Base-by-base conservation (phyloP, 371 early-diverging fungal genomes). In the Mucor sp. region DNA sequence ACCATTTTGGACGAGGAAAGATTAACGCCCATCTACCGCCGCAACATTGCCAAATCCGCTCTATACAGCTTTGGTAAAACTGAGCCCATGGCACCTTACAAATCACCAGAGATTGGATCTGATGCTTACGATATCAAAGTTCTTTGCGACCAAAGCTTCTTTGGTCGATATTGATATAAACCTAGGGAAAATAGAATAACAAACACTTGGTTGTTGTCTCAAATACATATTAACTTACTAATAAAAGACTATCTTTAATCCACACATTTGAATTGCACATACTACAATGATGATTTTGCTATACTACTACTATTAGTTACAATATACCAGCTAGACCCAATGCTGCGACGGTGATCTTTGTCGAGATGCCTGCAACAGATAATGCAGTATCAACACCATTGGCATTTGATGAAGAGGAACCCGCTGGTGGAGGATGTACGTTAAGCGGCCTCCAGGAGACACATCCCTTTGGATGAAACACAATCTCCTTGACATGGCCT, bases 91-190 rank as follows among this genome's bases (percentile, higher is more conserved):
- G 12, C 3, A 2, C 56, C 23, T 19, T 64, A 64, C 21, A 41
- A 28, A 19, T 64, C 65, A 2, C 59, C 65, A 33, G 33, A 58
- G 9, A 25, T 58, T 19, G 59, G 65, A 3, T 47, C 59, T 6
- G 65, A 30, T 27, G 65, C 59, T 33, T 58, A 58, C 17, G 35
- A 58, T 35, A 58, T 65, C 12, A 58, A 58, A 58, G 2, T 48
- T 4, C 65, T 65, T 48, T 65, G 65, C 25, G 59, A 65, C 12
- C 58, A 65, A 65, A 65, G 65, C 35, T 65, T 65, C 15, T 65
- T 65, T 37, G 65, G 65, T 4, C 55, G 37, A 37, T 56, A 56
- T 30, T 56, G 17, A 56, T 56, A 23, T 47, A 23, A 50, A 25
- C 50, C 50, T 50, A 50, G 50, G 50, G 50, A 50, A 50, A 50